Evolutionary conservation across 768 basidiomycete species (phyloP).

Genomic region (Russula griseocarnosa): DNA sequence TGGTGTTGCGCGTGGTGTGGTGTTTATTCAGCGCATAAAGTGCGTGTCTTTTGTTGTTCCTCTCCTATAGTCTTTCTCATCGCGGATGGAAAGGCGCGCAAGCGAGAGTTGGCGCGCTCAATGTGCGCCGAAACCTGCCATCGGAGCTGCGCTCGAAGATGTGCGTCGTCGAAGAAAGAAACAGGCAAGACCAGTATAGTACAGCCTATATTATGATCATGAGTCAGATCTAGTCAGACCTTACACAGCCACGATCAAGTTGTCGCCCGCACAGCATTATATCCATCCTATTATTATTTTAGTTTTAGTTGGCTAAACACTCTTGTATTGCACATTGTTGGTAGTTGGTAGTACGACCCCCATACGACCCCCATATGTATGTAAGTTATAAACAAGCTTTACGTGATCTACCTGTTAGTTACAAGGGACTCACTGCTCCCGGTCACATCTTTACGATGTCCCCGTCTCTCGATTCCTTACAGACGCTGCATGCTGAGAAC

Average conservation of each 20-base stretch:
- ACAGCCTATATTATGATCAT: neutral
- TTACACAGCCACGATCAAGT: neutral
- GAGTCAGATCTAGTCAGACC: neutral
- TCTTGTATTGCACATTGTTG: neutral
- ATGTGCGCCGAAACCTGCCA: slow-evolving; percentile 53
- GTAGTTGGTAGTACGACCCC: neutral
- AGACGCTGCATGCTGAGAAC: neutral
- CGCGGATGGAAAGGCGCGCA: slow-evolving; percentile 44
- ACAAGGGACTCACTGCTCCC: neutral
- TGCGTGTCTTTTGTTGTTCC: slow-evolving; percentile 36
- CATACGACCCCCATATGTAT: too few species aligned
- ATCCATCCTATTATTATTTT: slow-evolving; percentile 4
- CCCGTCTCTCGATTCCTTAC: slow-evolving; percentile 8
- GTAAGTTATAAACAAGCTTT: too few species aligned
- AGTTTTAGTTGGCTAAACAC: neutral
- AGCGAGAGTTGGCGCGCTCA: slow-evolving; percentile 64
- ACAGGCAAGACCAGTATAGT: slow-evolving; percentile 2
- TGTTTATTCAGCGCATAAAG: slow-evolving; percentile 66
- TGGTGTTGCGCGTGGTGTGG: slow-evolving; percentile 49
- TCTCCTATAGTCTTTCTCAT: slow-evolving; percentile 13
- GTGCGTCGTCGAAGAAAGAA: slow-evolving; percentile 43
- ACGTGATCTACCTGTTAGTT: slow-evolving; percentile 6
- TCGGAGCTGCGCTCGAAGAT: slow-evolving; percentile 65
- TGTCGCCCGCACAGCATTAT: neutral
- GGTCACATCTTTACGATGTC: neutral